Evolutionary conservation across 169 alveolate genomes (phyloP).

Genomic region (Plasmodium vivax): DNA sequence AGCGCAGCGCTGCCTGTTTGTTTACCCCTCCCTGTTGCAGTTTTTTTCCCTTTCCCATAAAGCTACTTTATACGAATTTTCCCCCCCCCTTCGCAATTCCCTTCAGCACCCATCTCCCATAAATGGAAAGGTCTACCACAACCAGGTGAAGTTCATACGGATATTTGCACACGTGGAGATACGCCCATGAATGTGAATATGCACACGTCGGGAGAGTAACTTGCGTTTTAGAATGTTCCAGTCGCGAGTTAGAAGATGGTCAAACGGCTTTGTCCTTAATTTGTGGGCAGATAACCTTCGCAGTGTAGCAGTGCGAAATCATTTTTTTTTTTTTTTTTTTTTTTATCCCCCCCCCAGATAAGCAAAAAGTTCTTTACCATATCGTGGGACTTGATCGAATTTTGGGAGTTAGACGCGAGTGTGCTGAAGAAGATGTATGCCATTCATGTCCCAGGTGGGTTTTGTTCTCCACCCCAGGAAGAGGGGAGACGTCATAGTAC

Average conservation of each 20-base stretch:
- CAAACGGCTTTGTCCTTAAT: background rate
- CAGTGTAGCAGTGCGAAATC: background rate
- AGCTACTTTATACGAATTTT: background rate
- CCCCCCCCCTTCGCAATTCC: background rate
- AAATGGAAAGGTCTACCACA: conserved; percentile 71
- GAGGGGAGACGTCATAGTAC: background rate
- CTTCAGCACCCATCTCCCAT: conserved; percentile 70
- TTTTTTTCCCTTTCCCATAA: background rate
- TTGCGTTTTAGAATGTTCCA: background rate
- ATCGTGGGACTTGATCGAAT: conserved; percentile 79
- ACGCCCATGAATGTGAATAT: background rate
- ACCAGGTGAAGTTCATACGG: conserved; percentile 16
- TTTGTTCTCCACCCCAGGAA: background rate
- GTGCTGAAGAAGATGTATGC: conserved; percentile 64
- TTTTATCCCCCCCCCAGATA: conserved; percentile 34
- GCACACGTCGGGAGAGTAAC: background rate
- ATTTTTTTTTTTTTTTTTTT: conserved; percentile 8
- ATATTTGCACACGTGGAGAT: background rate
- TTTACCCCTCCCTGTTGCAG: background rate
- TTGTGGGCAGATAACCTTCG: background rate
- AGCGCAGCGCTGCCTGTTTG: background rate
- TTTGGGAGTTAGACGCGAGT: conserved; percentile 82
- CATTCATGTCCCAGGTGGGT: conserved; percentile 58
- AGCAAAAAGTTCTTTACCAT: conserved; percentile 82
- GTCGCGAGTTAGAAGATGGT: background rate